Evolutionary conservation across 192 early-diverging fungal genomes (phyloP), one percentile per base, ranked within the genome.

Genomic region (Entomortierella beljakovae): DNA sequence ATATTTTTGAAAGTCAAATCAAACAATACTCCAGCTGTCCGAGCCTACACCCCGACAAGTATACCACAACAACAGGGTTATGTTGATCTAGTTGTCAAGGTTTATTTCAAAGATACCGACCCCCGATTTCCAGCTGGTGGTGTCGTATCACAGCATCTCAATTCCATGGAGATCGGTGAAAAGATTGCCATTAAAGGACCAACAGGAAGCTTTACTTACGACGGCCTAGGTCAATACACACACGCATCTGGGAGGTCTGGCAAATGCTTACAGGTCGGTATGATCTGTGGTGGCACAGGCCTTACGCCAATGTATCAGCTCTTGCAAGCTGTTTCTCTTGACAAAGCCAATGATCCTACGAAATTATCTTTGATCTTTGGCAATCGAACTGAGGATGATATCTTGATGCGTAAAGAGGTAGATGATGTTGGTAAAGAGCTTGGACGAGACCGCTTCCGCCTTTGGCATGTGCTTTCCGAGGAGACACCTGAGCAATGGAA

Each of bases 261-360:
- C 68, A 46, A 16, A 46, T 46, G 43, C 15, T 20, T 46, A 46
- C 83, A 92, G 63, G 86, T 97, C 35, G 92, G 89, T 33, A 84
- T 96, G 90, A 87, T 97, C 70, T 92, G 91, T 23, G 94, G 94
- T 38, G 95, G 95, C n/a, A 90, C 92, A 20, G 94, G 92, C 16
- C 92, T 96, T 55, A 95, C 95, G 23, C 94, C 94, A 13, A 91
- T 92, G 86, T 70, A 91, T 54, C 95, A 96, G 83, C 70, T 96
- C 49, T 83, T 95, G 57, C 86, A 89, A 70, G 84, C 89, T 10
- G 80, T 95, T 37, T 69, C 90, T 25, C 55, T 68, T 42, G 87
- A 95, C 73, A 85, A 85, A 29, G 84, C 85, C 15, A 46, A 46
- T 2, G 90, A 94, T 82, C 67, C 84, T 33, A 94, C 93, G 58